These are phyloP conservation scores for Phytopythium delawarense DNA, from an alignment of 352 stramenopile species.

Conservation along the genomic window DNA sequence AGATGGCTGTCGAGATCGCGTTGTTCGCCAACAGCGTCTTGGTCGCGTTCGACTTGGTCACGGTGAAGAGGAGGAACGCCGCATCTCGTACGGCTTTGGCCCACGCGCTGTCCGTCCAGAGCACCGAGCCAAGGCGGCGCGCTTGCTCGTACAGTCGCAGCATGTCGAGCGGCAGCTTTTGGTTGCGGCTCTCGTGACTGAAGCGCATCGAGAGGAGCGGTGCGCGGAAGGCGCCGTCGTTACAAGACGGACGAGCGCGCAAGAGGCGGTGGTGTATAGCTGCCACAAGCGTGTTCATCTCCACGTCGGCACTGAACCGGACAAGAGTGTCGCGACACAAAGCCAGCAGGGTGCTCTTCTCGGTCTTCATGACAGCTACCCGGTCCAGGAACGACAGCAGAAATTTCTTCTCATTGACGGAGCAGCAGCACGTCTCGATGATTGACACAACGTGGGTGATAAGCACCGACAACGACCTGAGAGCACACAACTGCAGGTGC, in stretches of 20 bases:
- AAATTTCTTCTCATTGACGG: not conserved
- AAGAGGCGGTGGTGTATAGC: conserved; percentile 23
- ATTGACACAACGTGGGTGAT: conserved; percentile 11
- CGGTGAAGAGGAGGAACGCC: conserved; percentile 27
- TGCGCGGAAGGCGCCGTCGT: not conserved
- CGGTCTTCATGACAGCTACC: conserved; percentile 8
- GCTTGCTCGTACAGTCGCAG: conserved; percentile 15
- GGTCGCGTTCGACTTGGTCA: conserved; percentile 28
- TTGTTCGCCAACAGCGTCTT: conserved; percentile 16
- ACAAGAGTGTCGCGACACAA: conserved; percentile 15
- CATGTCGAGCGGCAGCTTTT: conserved; percentile 22
- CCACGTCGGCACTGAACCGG: conserved; percentile 16
- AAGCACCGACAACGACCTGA: conserved; percentile 15
- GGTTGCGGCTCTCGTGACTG: conserved; percentile 18
- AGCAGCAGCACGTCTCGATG: not conserved
- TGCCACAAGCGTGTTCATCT: conserved; percentile 17
- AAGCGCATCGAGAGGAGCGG: conserved; percentile 17
- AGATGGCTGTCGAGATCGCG: conserved; percentile 7
- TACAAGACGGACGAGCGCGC: conserved; percentile 5
- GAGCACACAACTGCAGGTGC: conserved; percentile 16
- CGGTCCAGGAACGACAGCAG: not conserved
- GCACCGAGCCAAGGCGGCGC: not conserved
- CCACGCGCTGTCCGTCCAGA: not conserved
- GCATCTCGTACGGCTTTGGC: conserved; percentile 6
- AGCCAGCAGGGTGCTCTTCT: conserved; percentile 10